phyloP scores from a whole-genome alignment of 2,329 filamentous ascomycete species.

The Plenodomus tracheiphilus region DNA sequence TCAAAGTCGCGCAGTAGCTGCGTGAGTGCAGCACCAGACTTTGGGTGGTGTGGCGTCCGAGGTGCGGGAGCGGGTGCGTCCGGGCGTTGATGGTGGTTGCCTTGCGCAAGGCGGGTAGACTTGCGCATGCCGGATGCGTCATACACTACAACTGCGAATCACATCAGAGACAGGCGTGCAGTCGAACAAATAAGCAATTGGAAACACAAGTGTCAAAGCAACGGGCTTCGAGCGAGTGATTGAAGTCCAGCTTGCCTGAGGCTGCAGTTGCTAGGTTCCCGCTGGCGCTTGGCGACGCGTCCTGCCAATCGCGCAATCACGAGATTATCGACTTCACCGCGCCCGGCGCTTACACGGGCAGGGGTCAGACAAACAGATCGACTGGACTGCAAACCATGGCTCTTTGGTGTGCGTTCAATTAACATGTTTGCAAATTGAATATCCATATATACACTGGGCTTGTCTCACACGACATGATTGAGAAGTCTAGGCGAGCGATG shows the following conservation, averaged over 20 bases:
- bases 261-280: constrained; percentile 17
- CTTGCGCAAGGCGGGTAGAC: constrained; percentile 2
- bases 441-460: too few species aligned
- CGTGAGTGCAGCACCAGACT: constrained; percentile 18
- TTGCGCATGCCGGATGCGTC: neutral
- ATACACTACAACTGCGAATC: neutral
- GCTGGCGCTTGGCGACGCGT: constrained; percentile 19
- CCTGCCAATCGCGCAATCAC: constrained; percentile 23
- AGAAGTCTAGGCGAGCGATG: neutral
- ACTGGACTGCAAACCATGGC: too few species aligned
- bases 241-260: constrained; percentile 30
- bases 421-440: too few species aligned
- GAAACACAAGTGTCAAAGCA: neutral
- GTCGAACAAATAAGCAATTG: neutral
- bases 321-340: constrained; percentile 9
- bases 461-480: neutral
- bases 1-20: constrained; percentile 24
- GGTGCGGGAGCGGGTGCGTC: constrained; percentile 9
- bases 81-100: constrained; percentile 7
- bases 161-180: neutral
- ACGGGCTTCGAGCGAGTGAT: constrained; percentile 11
- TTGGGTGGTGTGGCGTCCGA: constrained; percentile 21
- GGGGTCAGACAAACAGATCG: too few species aligned
- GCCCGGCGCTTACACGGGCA: neutral
- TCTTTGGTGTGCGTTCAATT: too few species aligned